phyloP scores from a whole-genome alignment of 164 flowering plant genomes.

The Protea cynaroides region DNA sequence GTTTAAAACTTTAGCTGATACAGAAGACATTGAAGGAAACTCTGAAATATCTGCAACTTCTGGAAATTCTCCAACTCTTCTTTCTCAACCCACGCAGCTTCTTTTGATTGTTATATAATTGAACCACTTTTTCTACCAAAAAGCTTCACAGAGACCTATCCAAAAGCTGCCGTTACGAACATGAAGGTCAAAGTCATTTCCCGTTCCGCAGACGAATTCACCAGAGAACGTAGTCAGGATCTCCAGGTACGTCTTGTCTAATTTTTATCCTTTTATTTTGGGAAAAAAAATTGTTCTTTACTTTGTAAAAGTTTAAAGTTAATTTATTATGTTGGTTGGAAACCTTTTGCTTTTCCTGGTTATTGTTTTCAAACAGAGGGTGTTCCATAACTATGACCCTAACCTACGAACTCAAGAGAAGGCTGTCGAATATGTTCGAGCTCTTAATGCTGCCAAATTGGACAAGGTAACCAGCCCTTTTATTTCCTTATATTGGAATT shows the following conservation, averaged over 20 bases:
- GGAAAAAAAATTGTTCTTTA: background rate
- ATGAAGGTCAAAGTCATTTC: constrained; percentile 86
- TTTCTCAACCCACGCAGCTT: no score
- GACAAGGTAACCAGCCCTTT: constrained; percentile 54
- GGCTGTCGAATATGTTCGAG: constrained; percentile 82
- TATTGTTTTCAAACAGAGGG: constrained; percentile 41
- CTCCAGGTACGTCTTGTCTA: constrained; percentile 46
- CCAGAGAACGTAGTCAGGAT: constrained; percentile 90
- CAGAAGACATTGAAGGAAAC: no score
- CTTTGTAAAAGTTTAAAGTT: no score
- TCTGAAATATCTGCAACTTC: no score
- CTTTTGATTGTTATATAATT: no score
- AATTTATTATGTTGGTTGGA: background rate
- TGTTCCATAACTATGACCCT: constrained; percentile 82
- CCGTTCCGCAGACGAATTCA: constrained; percentile 77
- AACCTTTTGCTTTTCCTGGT: background rate
- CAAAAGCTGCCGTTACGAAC: background rate
- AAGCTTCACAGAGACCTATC: no score
- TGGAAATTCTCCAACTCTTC: no score
- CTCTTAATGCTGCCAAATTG: constrained; percentile 83
- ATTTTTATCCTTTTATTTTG: background rate
- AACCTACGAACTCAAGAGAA: constrained; percentile 70
- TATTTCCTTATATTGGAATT: background rate
- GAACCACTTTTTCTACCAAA: no score
- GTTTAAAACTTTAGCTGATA: no score